Conservation (phyloP, 2,329 filamentous ascomycete species). For the Colletotrichum zoysiae region DNA sequence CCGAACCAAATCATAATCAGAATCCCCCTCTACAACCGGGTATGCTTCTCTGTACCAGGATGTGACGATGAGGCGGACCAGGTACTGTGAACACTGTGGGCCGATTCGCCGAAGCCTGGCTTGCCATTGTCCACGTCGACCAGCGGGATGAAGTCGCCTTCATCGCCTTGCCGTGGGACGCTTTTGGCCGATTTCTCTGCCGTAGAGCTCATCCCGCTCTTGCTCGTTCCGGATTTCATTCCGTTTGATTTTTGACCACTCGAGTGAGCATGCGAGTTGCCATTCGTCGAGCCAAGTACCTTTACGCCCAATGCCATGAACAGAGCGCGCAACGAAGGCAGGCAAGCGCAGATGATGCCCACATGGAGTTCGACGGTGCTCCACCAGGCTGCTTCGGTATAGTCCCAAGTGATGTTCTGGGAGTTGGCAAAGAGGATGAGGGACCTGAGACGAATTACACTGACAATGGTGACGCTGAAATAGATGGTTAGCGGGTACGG, state of each 20-base stretch:
- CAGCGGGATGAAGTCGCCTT: background rate
- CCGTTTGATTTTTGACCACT: background rate
- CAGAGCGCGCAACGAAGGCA: constrained; percentile 3
- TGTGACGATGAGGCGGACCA: background rate
- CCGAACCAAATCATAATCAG: background rate
- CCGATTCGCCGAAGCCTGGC: background rate
- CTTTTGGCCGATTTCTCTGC: background rate
- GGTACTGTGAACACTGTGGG: background rate
- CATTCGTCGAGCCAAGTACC: background rate
- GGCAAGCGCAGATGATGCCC: constrained; percentile 25
- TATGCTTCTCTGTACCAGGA: background rate
- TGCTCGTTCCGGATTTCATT: background rate
- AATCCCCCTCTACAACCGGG: background rate
- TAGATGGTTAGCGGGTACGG: background rate
- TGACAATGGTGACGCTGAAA: constrained; percentile 4
- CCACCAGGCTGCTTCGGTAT: constrained; percentile 15
- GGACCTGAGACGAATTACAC: constrained; percentile 2
- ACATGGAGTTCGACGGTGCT: constrained; percentile 21
- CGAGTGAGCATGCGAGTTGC: background rate
- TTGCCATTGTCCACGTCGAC: background rate
- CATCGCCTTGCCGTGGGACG: background rate
- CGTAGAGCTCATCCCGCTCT: background rate
- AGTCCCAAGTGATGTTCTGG: constrained; percentile 12
- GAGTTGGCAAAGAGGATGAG: constrained; percentile 9
- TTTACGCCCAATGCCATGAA: background rate